Conservation (phyloP, 371 early-diverging fungal genomes). For the Lichtheimia ramosa region DNA sequence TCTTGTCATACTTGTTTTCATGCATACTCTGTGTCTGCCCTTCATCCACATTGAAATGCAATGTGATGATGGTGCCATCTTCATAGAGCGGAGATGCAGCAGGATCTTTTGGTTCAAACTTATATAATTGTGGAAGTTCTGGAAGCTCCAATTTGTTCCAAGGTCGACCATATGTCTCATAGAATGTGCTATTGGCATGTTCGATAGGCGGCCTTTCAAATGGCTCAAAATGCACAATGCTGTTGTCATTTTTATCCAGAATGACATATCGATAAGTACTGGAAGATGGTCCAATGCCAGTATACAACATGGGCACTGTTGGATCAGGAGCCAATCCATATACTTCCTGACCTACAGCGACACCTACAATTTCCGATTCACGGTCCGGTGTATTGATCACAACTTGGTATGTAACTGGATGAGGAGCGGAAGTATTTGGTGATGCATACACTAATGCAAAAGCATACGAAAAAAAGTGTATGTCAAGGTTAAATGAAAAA, state of each 20-base stretch:
- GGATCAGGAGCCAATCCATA: conserved; percentile 17
- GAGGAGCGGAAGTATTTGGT: neutral
- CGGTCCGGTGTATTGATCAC: conserved; percentile 14
- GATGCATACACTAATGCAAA: neutral
- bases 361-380: conserved; percentile 13
- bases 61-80: conserved; percentile 24
- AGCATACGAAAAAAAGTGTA: neutral
- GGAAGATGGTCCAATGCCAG: conserved; percentile 19
- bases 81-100: conserved; percentile 18
- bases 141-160: conserved; percentile 30
- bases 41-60: conserved; percentile 21
- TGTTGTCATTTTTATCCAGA: conserved; percentile 9
- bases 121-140: conserved; percentile 21
- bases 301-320: conserved; percentile 19
- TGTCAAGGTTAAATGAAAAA: conserved; percentile 1
- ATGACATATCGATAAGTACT: conserved; percentile 27
- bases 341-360: conserved; percentile 24
- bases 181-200: conserved; percentile 18
- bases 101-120: conserved; percentile 7
- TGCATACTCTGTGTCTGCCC: conserved; percentile 19
- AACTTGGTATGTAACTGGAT: conserved; percentile 22
- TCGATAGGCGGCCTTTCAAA: conserved; percentile 31
- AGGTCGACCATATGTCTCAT: conserved; percentile 31
- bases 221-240: conserved; percentile 21
- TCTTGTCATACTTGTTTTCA: conserved; percentile 18